Conservation (phyloP, 176 grass and related monocot genomes). For the Avena atlantica region DNA sequence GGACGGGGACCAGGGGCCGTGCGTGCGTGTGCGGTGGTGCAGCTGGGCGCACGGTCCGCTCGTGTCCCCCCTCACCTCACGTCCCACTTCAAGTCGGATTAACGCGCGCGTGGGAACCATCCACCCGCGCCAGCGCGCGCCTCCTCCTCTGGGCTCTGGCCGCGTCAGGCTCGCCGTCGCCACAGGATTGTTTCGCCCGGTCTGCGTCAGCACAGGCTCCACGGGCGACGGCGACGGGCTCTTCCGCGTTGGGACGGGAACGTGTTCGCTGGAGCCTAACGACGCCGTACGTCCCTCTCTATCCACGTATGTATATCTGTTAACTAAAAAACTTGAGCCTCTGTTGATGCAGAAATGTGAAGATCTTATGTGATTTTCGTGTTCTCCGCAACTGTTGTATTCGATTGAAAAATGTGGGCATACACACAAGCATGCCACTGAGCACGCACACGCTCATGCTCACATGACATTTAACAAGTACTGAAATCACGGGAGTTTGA, state of each 20-base stretch:
- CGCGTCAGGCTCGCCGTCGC: slow-evolving; percentile 28
- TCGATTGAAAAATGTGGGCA: too few species aligned
- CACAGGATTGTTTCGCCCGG: neutral
- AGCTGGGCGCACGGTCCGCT: neutral
- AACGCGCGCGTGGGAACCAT: slow-evolving; percentile 7
- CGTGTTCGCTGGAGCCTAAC: slow-evolving; percentile 15
- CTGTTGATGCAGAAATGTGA: too few species aligned
- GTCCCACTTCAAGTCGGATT: neutral
- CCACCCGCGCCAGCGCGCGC: neutral
- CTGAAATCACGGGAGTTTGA: neutral
- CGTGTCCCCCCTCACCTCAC: neutral
- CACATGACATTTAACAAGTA: neutral
- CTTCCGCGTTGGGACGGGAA: neutral
- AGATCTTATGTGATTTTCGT: too few species aligned
- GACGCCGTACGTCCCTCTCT: neutral
- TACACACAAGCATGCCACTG: too few species aligned
- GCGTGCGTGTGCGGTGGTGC: neutral
- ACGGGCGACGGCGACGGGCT: neutral
- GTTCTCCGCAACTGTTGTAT: too few species aligned
- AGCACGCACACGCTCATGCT: neutral
- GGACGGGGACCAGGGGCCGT: neutral
- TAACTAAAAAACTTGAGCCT: too few species aligned
- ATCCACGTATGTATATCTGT: neutral
- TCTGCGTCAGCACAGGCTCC: neutral
- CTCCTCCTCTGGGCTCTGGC: neutral